phyloP scores from a whole-genome alignment of 371 early-diverging fungal genomes.

The Apophysomyces variabilis region DNA sequence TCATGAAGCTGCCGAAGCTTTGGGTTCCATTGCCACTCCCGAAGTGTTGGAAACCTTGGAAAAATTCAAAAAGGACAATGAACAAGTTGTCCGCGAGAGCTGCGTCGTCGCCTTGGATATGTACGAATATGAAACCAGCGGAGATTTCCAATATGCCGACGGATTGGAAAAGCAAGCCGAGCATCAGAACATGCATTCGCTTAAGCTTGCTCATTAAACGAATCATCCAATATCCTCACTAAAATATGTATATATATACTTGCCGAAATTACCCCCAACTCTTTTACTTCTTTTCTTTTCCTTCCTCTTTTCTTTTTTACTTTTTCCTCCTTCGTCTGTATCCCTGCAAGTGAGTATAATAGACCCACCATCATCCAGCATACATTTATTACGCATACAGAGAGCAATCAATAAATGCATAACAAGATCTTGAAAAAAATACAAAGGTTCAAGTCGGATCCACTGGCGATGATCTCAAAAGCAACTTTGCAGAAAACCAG shows the following conservation, averaged over 20 bases:
- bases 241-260: not conserved
- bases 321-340: not conserved
- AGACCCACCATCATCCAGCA: slow-evolving; percentile 5
- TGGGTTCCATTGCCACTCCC: slow-evolving; percentile 98
- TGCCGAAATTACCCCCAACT: not conserved
- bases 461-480: too few species aligned
- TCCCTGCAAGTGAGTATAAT: not conserved
- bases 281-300: too few species aligned
- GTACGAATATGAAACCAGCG: slow-evolving; percentile 88
- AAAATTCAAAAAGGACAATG: slow-evolving; percentile 75
- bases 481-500: too few species aligned
- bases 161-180: slow-evolving; percentile 42
- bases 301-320: too few species aligned
- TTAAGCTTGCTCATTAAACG: slow-evolving; percentile 35
- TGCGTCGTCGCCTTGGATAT: slow-evolving; percentile 98
- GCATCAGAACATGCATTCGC: slow-evolving; percentile 43
- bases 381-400: not conserved
- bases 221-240: not conserved
- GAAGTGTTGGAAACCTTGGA: slow-evolving; percentile 82
- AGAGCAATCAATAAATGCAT: not conserved
- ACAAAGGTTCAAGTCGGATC: too few species aligned
- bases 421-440: too few species aligned
- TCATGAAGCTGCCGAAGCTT: slow-evolving; percentile 99
- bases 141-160: slow-evolving; percentile 75
- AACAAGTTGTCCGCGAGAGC: slow-evolving; percentile 94